Evolutionary conservation across 164 flowering plant species (phyloP).

Genomic region (Paratinospora sagittata): DNA sequence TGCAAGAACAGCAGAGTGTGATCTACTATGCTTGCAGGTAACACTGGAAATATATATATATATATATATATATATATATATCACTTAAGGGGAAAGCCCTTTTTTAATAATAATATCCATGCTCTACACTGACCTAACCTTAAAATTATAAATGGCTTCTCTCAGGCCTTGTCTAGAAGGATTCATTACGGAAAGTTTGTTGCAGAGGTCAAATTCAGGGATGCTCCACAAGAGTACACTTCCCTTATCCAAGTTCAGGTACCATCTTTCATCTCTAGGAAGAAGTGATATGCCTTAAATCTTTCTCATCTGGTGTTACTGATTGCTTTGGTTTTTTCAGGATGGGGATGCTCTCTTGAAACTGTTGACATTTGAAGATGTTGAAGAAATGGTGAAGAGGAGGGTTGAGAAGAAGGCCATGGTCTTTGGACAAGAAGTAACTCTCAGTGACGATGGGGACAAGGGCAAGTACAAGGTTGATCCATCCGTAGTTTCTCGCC

Average conservation of each 20-base stretch:
- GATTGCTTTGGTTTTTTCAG: slow-evolving; percentile 29
- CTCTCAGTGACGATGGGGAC: slow-evolving; percentile 13
- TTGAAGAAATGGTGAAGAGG: slow-evolving; percentile 63
- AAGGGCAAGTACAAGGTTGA: slow-evolving; percentile 45
- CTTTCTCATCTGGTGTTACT: neutral
- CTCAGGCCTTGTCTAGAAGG: slow-evolving; percentile 80
- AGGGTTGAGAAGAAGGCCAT: slow-evolving; percentile 77
- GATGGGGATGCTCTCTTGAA: slow-evolving; percentile 68
- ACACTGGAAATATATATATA: neutral
- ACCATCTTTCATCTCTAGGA: neutral
- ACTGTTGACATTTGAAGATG: slow-evolving; percentile 51
- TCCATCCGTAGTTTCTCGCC: slow-evolving; percentile 45
- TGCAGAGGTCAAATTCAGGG: slow-evolving; percentile 80
- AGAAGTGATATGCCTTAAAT: neutral
- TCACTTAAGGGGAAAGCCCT: neutral
- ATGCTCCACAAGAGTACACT: slow-evolving; percentile 60
- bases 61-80: no score
- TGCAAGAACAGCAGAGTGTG: slow-evolving; percentile 50
- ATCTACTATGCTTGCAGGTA: slow-evolving; percentile 81
- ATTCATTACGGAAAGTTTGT: slow-evolving; percentile 90
- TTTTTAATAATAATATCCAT: neutral
- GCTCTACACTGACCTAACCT: neutral
- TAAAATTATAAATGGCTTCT: neutral
- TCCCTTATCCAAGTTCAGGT: slow-evolving; percentile 70
- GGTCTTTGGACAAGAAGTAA: slow-evolving; percentile 71